Base-by-base conservation (phyloP, 2,329 filamentous ascomycete species). In the Allantophomopsis lycopodina region DNA sequence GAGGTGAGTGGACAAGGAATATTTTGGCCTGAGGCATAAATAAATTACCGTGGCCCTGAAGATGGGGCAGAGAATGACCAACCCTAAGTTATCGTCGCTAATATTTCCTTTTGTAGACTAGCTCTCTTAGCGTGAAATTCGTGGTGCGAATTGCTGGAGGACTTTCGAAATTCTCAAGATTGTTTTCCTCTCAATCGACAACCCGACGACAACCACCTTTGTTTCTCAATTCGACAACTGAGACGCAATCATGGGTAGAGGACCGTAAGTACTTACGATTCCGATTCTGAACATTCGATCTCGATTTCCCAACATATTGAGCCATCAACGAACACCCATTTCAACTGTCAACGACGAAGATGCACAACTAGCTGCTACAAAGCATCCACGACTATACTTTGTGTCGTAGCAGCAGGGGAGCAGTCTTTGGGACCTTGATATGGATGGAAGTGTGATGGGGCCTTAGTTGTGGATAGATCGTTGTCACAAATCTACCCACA, bases 361-460 rank as follows among this genome's bases (percentile, higher is more conserved):
- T 16, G 32, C 13, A 18, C 14, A 16, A 16, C 14, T n/a, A 18
- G 14, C 17, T 18, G 35, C 7, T 20, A 23, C 10, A 12, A 10
- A 18, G 15, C 12, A 18, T 36, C 7, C 2, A 36, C 20, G 14
- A 20, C 16, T 36, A 15, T 18, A 14, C 13, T 15, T 11, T 34
- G 32, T 16, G 14, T 18, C 14, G 32, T 34, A 18, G 7, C 32
- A 34, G 14, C 32, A 34, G 32, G 23, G 10, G 11, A 20, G 65
- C 69, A 50, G 82, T 79, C 60, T 82, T 76, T 3, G 76, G 67
- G 59, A 82, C 82, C 42, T 64, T 62, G n/a, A 77, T 72, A 32
- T 58, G 61, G 50, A 67, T 73, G 54, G 58, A 60, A 32, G 57
- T 65, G 61, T 77, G 82, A 37, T 68, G 57, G 23, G 66, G n/a